These are phyloP conservation scores for Aspergillus sclerotioniger DNA, from an alignment of 495 filamentous ascomycete genomes.

Conservation along the genomic window DNA sequence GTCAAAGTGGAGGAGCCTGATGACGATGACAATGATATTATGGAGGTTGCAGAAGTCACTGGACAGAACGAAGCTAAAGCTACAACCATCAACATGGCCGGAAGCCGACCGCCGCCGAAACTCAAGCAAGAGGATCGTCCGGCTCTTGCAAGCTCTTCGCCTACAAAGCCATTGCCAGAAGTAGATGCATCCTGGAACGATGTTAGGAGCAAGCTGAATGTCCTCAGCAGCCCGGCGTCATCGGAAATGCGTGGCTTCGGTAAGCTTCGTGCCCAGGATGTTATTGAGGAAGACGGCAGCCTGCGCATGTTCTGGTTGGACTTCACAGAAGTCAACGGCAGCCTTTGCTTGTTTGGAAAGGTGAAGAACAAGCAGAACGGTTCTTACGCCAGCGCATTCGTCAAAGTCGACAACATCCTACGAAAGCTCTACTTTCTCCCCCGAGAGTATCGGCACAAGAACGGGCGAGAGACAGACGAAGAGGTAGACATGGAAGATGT, in stretches of 20 bases:
- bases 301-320: slow-evolving; percentile 96
- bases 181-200: slow-evolving; percentile 87
- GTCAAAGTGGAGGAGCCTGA: slow-evolving; percentile 66
- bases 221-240: slow-evolving; percentile 65
- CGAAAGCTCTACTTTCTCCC: slow-evolving; percentile 93
- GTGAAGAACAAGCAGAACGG: slow-evolving; percentile 85
- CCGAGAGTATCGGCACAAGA: slow-evolving; percentile 62
- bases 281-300: slow-evolving; percentile 86
- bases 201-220: slow-evolving; percentile 81
- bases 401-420: slow-evolving; percentile 93
- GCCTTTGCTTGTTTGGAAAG: slow-evolving; percentile 92
- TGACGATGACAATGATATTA: slow-evolving; percentile 75
- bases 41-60: slow-evolving; percentile 79
- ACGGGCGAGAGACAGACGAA: slow-evolving; percentile 68
- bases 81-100: slow-evolving; percentile 80
- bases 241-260: slow-evolving; percentile 62
- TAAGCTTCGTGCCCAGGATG: slow-evolving; percentile 76
- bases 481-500: slow-evolving; percentile 88
- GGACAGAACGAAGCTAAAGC: slow-evolving; percentile 59
- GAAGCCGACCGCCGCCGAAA: slow-evolving; percentile 76
- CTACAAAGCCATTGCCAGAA: slow-evolving; percentile 56
- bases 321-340: slow-evolving; percentile 90
- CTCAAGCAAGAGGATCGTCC: slow-evolving; percentile 64
- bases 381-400: slow-evolving; percentile 82
- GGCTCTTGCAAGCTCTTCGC: slow-evolving; percentile 73